Evolutionary conservation across 495 filamentous ascomycete species (phyloP), one percentile per base, ranked within the genome.

Genomic region (Barbatosphaeria neglecta): DNA sequence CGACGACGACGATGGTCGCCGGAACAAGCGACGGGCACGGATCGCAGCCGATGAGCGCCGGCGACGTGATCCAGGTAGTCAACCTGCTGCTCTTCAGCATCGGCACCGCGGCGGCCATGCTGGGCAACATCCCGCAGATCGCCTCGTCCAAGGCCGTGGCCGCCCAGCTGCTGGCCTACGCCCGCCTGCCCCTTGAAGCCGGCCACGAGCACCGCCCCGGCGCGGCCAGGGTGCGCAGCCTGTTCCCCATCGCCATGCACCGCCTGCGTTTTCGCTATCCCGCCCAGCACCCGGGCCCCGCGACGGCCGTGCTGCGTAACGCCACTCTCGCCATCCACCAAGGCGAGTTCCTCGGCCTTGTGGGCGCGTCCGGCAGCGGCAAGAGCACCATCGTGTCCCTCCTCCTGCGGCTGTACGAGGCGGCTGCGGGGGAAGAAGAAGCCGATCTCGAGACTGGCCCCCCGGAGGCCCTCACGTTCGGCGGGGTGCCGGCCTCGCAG

Each of bases 351-450:
- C 84, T 78, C 3, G 87, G 86, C 4, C 76, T 95, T 25, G 87
- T 92, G 15, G 89, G 88, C 11, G 61, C 75, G 4, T 95, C 89
- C 0, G 93, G 93, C 0, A 84, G 78, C 20, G 90, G 92, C 0
- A 98, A 98, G 67, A 88, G 82, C 13, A 97, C 93, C 1, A 75
- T 96, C 37, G 77, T 81, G 1, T 80, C 81, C 0, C 65, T 98
- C 0, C 72, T 97, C 0, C 63, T 92, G 0, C 57, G 60, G 17
- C 45, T 62, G 1, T 59, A 71, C 48, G 49, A 58, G 18, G 63
- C 60, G 0, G 49, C 58, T 31, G 19, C 58, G 50, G 1, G 42
- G 4, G 11, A n/a, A 1, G 38, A 27, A 20, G 16, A 22, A n/a
- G n/a, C n/a, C 11, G 16, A 16, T 5, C 18, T 10, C 18, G 9